Conservation (phyloP, 2,329 filamentous ascomycete genomes). For the Ophiocordyceps camponoti-saundersi region DNA sequence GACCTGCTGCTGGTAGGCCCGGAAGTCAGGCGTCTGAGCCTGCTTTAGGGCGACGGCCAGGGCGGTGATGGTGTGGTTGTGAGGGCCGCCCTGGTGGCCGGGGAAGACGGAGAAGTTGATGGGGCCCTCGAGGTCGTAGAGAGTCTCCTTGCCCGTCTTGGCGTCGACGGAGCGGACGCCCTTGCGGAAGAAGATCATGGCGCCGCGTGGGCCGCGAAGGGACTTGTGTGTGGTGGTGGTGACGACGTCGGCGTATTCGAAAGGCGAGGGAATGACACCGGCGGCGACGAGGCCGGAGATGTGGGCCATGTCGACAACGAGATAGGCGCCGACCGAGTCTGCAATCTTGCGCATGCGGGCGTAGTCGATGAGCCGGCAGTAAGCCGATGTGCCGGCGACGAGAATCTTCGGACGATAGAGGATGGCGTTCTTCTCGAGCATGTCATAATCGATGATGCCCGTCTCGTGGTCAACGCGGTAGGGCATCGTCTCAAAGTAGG, state of each 20-base stretch:
- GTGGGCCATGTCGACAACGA: constrained; percentile 96
- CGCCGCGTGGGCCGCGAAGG: constrained; percentile 86
- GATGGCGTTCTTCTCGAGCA: constrained; percentile 73
- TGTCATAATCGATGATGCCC: constrained; percentile 93
- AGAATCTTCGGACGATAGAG: constrained; percentile 94
- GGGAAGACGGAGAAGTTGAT: constrained; percentile 99
- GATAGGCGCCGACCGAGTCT: constrained; percentile 83
- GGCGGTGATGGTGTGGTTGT: constrained; percentile 99
- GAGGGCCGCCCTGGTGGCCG: constrained; percentile 92
- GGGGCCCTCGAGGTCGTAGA: constrained; percentile 86
- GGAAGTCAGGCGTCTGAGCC: constrained; percentile 79
- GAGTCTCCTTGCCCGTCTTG: constrained; percentile 76
- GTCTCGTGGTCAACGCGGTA: constrained; percentile 83
- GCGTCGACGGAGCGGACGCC: constrained; percentile 77
- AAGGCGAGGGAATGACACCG: constrained; percentile 84
- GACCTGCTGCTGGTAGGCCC: constrained; percentile 83
- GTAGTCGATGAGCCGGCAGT: constrained; percentile 97
- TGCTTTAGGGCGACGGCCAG: constrained; percentile 91
- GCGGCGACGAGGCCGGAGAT: constrained; percentile 93
- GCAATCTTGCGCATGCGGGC: constrained; percentile 90
- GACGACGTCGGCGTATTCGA: constrained; percentile 84
- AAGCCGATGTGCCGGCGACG: constrained; percentile 90
- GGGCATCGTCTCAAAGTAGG: constrained; percentile 97
- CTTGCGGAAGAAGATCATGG: constrained; percentile 99
- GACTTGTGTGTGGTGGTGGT: constrained; percentile 99